Base-by-base conservation (phyloP, 2,329 filamentous ascomycete species). In the Leptographium wingfieldii region DNA sequence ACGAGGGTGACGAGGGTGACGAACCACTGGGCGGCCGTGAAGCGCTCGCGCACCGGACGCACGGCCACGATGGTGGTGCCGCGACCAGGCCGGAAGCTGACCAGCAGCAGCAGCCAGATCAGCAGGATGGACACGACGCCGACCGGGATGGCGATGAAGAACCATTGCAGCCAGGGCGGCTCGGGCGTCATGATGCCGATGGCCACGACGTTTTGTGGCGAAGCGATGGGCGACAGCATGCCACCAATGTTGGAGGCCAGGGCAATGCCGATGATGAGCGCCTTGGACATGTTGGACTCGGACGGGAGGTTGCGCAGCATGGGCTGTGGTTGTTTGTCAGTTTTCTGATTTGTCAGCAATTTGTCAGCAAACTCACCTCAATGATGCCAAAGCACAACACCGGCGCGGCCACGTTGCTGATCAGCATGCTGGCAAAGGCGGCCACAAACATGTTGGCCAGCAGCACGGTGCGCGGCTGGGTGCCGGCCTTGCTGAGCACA, bases 391-490 rank as follows among this genome's bases (percentile, higher is more conserved):
- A 97, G 77, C 94, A 99, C 46, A 99, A 80, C 11, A 99, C 94
- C 0, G 94, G 94, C 1, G 95, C 92, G 1, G 94, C 94, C 33
- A 99, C 95, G 66, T 99, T 99, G 74, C 91, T 96, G 69, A 99
- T 97, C 79, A 95, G 90, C 94, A 99, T 99, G 67, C 91, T 96
- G 10, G 95, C 87, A 71, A 99, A 95, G 69, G 94, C 95, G 59
- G 92, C 92, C 51, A 99, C 94, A 67, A 96, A 92, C 94, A 99
- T 99, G 74, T 92, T 96, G 59, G 92, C 94, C n/a, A 99, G 74
- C 5, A 99, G 79, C 3, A 99, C 94, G 2, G 89, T 92, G 59
- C 86, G 81, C 11, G 94, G 94, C 67, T 86, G 87, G 3, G 94
- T 96, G 7, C 94, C 94, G 10, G 94, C 94, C 76, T 96, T 97